Evolutionary conservation across 768 basidiomycete genomes (phyloP), one percentile per base, ranked within the genome.

Genomic region (Phylloporus sp.): DNA sequence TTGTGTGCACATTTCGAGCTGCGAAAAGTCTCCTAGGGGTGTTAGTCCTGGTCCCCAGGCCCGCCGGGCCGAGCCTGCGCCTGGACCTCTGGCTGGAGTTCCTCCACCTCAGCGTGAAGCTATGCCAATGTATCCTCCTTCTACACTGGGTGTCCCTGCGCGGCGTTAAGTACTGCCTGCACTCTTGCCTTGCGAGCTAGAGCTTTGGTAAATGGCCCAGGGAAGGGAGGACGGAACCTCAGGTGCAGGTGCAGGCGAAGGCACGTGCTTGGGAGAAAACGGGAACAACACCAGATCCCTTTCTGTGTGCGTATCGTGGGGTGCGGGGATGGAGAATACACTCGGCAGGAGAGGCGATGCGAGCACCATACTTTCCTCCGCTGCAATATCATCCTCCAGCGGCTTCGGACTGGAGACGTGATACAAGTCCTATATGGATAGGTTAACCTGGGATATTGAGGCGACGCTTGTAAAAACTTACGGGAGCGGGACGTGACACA

Each of bases 291-390:
- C 49, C 16, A 65, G 52, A 39, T 61, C 54, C 1, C 24, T 8
- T 41, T 64, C 62, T 4, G 50, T 10, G 16, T 28, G 36, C 36
- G 41, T 12, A 18, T 24, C 43, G 9, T 28, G 32, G 24, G 28
- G 23, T 11, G 32, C 24, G 13, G 22, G 39, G 2, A 15, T 23
- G 1, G 68, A 47, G 18, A 61, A 18, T 11, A 60, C 54, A 12
- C 61, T 73, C 13, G 76, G 76, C 43, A 70, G 46, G 11, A 80
- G 63, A n/a, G 80, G 78, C 6, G 78, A 78, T 5, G 72, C 78
- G 5, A 81, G 73, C 41, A 79, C 78, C 80, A 81, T 80, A 6
- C 74, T 75, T 47, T 72, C 64, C 47, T 77, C 76, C 8, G 70
- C 65, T 28, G 73, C 69, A 15, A 69, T 57, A 11, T 59, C 58